A percentile compares a stretch with the other conserved stretches of the same genome.
phyloP scores from a whole-genome alignment of 2,329 filamentous ascomycete species.

The Botryosphaeria agaves region DNA sequence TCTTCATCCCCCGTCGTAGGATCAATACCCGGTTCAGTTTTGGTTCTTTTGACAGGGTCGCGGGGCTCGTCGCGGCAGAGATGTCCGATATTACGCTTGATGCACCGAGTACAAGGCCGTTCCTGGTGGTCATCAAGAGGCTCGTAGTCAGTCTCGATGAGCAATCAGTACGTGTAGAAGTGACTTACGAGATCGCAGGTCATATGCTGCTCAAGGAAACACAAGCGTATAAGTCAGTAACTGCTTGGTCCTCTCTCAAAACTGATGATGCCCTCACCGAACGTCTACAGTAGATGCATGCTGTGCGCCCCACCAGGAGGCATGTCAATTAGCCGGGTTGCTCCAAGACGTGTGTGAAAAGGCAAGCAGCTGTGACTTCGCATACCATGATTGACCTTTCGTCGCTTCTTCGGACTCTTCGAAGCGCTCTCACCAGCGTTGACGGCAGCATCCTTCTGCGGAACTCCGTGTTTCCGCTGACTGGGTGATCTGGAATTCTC shows the following conservation, averaged over 20 bases:
- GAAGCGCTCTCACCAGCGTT: constrained; percentile 12
- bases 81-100: constrained; percentile 97
- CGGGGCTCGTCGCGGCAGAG: constrained; percentile 95
- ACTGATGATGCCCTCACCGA: constrained; percentile 16
- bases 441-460: not conserved
- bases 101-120: constrained; percentile 89
- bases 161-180: constrained; percentile 1
- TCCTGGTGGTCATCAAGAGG: constrained; percentile 41
- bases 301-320: constrained; percentile 10
- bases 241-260: constrained; percentile 1
- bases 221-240: constrained; percentile 22
- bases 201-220: constrained; percentile 27
- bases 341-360: constrained; percentile 5
- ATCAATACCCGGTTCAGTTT: constrained; percentile 30
- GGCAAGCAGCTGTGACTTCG: constrained; percentile 10
- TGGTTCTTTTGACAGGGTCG: constrained; percentile 69
- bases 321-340: constrained; percentile 1
- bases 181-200: constrained; percentile 32
- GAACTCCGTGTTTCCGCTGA: not conserved
- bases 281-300: constrained; percentile 35
- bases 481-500: not conserved
- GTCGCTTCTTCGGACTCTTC: constrained; percentile 28
- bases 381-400: constrained; percentile 35
- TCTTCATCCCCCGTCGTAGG: constrained; percentile 16
- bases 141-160: constrained; percentile 5